phyloP scores from a whole-genome alignment of 345 rosid genomes.

The Raphanus sativus region DNA sequence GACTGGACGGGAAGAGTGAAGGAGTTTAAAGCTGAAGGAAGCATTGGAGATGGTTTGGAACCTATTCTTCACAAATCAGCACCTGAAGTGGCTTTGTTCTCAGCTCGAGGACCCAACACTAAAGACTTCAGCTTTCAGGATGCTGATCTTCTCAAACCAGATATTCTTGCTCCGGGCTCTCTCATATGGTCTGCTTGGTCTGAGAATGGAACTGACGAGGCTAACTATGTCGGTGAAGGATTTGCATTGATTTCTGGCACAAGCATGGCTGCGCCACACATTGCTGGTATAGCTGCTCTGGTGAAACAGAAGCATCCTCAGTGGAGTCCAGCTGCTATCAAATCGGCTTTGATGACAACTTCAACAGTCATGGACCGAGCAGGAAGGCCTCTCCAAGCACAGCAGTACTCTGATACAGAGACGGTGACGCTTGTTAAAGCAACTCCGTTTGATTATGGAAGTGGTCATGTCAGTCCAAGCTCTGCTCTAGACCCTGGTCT shows the following conservation, averaged over 20 bases:
- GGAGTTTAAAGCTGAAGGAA: conserved; percentile 80
- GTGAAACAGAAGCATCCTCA: conserved; percentile 92
- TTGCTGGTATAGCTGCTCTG: conserved; percentile 98
- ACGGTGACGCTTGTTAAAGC: conserved; percentile 69
- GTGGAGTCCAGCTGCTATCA: conserved; percentile 98
- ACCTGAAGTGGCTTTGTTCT: conserved; percentile 93
- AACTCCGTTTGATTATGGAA: conserved; percentile 95
- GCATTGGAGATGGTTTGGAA: conserved; percentile 91
- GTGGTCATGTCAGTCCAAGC: conserved; percentile 94
- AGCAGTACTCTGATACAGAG: conserved; percentile 84
- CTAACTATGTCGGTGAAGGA: conserved; percentile 89
- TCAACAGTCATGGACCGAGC: conserved; percentile 80
- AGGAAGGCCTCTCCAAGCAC: conserved; percentile 92
- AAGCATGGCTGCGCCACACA: conserved; percentile 99
- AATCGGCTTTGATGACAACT: conserved; percentile 95
- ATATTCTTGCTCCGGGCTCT: conserved; percentile 95
- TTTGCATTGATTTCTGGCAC: conserved; percentile 97
- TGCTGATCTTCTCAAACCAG: conserved; percentile 99
- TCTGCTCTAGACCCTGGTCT: conserved; percentile 99
- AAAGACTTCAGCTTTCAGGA: conserved; percentile 93
- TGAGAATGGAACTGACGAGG: conserved; percentile 93
- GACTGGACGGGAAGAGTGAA: conserved; percentile 97
- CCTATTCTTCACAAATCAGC: conserved; percentile 97
- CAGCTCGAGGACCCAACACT: conserved; percentile 95
- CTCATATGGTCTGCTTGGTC: conserved; percentile 99